Evolutionary conservation across 495 filamentous ascomycete species (phyloP), one percentile per base, ranked within the genome.

Genomic region (Echria macrotheca): DNA sequence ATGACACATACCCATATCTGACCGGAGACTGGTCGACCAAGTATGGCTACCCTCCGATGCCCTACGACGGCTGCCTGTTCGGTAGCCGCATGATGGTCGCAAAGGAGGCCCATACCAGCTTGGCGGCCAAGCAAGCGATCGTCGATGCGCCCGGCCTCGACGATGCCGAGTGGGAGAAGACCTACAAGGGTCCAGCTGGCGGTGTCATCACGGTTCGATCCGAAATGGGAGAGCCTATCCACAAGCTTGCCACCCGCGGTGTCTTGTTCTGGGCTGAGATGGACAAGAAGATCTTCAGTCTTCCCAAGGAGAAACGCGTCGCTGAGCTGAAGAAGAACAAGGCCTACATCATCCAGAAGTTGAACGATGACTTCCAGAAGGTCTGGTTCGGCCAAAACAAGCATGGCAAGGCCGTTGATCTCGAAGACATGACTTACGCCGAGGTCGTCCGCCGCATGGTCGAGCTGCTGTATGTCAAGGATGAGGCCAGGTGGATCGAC

Each of bases 181-280:
- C 91, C 11, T 97, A 96, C 76, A 91, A 93, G 66, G 84, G 87
- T 3, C 71, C 88, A 31, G 85, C 89, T 36, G 93, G 93, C 60
- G 93, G 93, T 59, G 84, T 98, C 23, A 88, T 98, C 58, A 96
- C 93, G n/a, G 91, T 98, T 32, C 75, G 87, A 47, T 98, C 93
- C 4, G 93, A 98, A 66, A 98, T 98, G 93, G 93, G 93, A 29
- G 93, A 98, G 72, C 93, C 93, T 8, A 98, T 98, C 52, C 93
- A 98, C 74, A 97, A 97, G 70, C 76, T 98, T 49, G 93, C 93
- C 18, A 98, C 93, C 19, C 80, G 93, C 35, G 93, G 93, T 74
- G 90, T 98, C 23, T 71, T 78, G 33, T 93, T 98, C 69, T 98
- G 93, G 93, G 84, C 89, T 47, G 93, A 98, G 66, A 94, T 98